Conservation (phyloP, 2,329 filamentous ascomycete species). For the Trichothecium roseum region DNA sequence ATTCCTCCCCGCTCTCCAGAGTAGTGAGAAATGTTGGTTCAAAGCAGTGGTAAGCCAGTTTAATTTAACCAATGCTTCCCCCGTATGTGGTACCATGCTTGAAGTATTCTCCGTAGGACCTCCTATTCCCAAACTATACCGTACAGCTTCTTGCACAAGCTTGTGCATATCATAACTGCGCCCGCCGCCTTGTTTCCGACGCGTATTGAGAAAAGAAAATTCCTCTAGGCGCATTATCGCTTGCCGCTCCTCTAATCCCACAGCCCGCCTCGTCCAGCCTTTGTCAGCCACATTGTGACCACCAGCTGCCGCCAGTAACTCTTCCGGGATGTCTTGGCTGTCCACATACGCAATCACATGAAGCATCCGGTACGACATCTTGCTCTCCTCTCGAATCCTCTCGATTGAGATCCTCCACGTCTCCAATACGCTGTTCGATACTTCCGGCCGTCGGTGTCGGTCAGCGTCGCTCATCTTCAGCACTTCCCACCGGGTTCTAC, state of each 20-base stretch:
- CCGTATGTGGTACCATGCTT: too few species aligned
- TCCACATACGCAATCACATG: conserved; percentile 20
- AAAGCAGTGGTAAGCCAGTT: too few species aligned
- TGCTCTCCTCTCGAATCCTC: conserved; percentile 15
- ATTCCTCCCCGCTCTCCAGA: not conserved
- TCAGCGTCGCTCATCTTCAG: conserved; percentile 13
- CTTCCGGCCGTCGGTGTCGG: conserved; percentile 14
- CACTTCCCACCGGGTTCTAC: conserved; percentile 12
- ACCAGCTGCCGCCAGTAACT: conserved; percentile 13
- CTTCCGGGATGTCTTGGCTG: conserved; percentile 17
- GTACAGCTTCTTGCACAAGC: conserved; percentile 17
- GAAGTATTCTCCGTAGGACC: not conserved
- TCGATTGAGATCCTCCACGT: conserved; percentile 23
- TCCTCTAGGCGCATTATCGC: conserved; percentile 17
- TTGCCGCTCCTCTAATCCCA: conserved; percentile 4
- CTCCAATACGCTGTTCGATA: conserved; percentile 20
- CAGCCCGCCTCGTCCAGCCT: not conserved
- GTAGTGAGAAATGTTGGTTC: too few species aligned
- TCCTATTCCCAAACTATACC: conserved; percentile 7
- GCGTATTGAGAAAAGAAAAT: conserved; percentile 20
- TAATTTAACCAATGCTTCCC: too few species aligned
- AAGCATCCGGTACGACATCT: conserved; percentile 16
- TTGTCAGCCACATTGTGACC: not conserved
- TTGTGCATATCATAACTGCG: conserved; percentile 19
- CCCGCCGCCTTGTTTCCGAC: not conserved